Evolutionary conservation across 2,329 filamentous ascomycete genomes (phyloP), one percentile per base, ranked within the genome.

Genomic region (Cercospora sp.): DNA sequence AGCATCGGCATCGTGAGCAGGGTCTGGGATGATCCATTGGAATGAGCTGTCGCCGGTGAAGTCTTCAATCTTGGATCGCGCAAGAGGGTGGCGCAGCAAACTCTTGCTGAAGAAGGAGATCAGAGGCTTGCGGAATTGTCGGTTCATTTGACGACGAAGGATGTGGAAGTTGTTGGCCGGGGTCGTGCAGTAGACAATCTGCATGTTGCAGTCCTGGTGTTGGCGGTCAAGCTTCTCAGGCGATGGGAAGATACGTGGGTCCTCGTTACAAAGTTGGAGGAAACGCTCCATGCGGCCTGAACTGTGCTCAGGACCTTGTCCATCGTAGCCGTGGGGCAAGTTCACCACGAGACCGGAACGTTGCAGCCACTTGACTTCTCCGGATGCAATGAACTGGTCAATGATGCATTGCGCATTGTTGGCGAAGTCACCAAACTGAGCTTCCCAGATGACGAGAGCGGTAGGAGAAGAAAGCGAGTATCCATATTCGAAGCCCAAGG

Each of bases 191-290:
- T 95, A 97, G 65, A 90, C 93, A 79, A 99, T 91, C 84, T 99
- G 95, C 89, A 99, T 97, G 85, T 99, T 99, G 87, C 93, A 97
- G 84, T 99, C 95, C 84, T 99, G 95, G 85, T 99, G 95, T 83
- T 98, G 95, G 75, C 95, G 93, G 65, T 96, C 90, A 69, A 98
- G 88, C 86, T 95, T 97, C 73, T 97, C 93, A 33, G 87, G 85
- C 1, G 89, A 86, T 63, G 95, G 95, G 89, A 93, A 99, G 76
- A 95, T 88, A 72, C 95, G 92, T 66, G 95, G 94, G 78, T 99
- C 95, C 62, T 99, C 95, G 82, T 98, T 98, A 83, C 91, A 95
- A 69, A 99, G 89, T 82, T 98, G 95, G 72, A 99, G 87, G 84
- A 97, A 99, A 77, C 95, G 91, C 85, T 99, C 95, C 82, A 99